Base-by-base conservation (phyloP, 306 rosid genomes). In the Ormosia emarginata region DNA sequence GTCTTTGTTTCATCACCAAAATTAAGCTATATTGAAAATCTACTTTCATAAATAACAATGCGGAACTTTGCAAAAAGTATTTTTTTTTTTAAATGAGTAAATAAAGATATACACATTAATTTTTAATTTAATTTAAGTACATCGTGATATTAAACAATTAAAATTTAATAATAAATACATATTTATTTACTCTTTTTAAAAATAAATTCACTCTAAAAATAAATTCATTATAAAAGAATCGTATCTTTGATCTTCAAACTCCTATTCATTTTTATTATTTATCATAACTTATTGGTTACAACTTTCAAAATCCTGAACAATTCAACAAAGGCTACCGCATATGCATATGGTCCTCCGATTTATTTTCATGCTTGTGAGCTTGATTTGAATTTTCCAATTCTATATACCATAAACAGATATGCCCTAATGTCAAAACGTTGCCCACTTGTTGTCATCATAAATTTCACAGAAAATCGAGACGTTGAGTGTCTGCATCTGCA, bases 381-480 rank as follows among this genome's bases (percentile, higher is more conserved):
- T 50, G 41, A 50, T 17, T 64, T 18, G 55, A 77, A 74, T 64
- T 6, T 34, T 50, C 63, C 34, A 34, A 36, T 50, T 65, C 30
- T 55, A 13, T 57, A 61, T 39, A 37, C 57, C 85, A 57, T n/a
- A 74, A 74, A 81, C 43, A 81, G 85, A 81, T 6, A 52, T 11
- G 76, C 82, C 58, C 14, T 30, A 61, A 41, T 65, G 80, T 29
- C 15, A 50, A 80, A 50, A 33, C 7, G 39, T 41, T 14, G 39
- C 30, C 4, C 4, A 32, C 52, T 3, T 34, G 37, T 34, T 34
- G 37, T 34, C 37, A 34, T 81, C 84, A 84, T 84, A 79, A 84
- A 79, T 84, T 64, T 71, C 29, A 40, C 37, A 67, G 73, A 50
- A 84, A 67, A 29, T 67, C 2, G 79, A 75, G 82, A 67, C 75